A percentile compares a stretch with the other conserved stretches of the same genome.
phyloP scores from a whole-genome alignment of 768 basidiomycete species.

The Auricularia sp. region DNA sequence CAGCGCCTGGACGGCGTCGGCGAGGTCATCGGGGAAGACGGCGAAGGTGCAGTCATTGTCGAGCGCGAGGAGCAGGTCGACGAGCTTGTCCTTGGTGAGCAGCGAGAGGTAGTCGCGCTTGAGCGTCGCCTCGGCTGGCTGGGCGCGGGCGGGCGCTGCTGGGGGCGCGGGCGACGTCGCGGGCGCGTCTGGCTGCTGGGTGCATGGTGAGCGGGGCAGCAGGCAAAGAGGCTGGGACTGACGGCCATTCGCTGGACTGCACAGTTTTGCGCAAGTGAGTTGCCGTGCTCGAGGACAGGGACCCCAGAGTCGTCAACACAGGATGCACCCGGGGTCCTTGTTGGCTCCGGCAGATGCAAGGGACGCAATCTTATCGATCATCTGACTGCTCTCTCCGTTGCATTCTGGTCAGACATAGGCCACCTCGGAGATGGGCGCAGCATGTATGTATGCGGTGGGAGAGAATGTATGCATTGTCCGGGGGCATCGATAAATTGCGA shows the following conservation, averaged over 20 bases:
- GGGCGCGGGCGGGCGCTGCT: not conserved
- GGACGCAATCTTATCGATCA: no score
- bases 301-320: not conserved
- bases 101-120: slow-evolving; percentile 64
- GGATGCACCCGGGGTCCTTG: not conserved
- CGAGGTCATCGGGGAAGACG: slow-evolving; percentile 40
- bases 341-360: not conserved
- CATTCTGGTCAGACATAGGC: no score
- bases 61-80: slow-evolving; percentile 41
- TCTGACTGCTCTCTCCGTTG: no score
- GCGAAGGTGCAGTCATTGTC: slow-evolving; percentile 56
- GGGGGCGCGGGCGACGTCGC: not conserved
- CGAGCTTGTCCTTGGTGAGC: slow-evolving; percentile 58
- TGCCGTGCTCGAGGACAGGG: not conserved
- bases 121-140: slow-evolving; percentile 35
- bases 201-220: slow-evolving; percentile 8
- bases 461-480: no score
- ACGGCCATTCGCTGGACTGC: not conserved
- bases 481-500: no score
- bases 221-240: not conserved
- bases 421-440: no score
- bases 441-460: no score
- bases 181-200: not conserved
- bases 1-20: slow-evolving; percentile 62
- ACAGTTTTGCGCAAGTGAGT: not conserved